Base-by-base conservation (phyloP, 306 rosid species). In the Arachis hypogaea region DNA sequence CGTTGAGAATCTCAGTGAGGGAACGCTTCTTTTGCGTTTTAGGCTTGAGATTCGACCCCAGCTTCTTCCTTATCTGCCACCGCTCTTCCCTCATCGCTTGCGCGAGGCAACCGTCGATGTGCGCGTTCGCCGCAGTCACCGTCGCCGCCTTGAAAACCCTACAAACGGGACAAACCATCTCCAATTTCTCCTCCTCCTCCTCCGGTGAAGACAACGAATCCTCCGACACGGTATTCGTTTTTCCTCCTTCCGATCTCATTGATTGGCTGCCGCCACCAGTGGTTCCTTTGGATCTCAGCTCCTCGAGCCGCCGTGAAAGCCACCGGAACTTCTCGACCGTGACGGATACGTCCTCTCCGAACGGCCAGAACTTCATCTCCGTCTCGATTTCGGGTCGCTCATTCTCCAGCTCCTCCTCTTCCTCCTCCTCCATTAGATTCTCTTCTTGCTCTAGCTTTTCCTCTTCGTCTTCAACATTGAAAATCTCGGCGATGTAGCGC, bases 401-500 rank as follows among this genome's bases (percentile, higher is more conserved):
- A 43, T 43, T 16, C 22, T 9, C 22, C 12, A 5, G 46, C 46
- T 55, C 10, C n/a, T 52, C 33, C 22, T 9, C 22, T 8, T 9
- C 57, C 46, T 55, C 10, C n/a, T 52, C 57, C 46, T 55, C 10
- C n/a, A 41, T 55, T 12, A n/a, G 56, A 50, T 50, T 11, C 54
- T 63, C 64, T 2, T 45, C 59, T 46, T 9, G 65, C 46, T 55
- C 10, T 6, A 41, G 64, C 44, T 63, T 45, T 2, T 30, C 36
- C 0, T 28, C 11, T 3, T 63, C 33, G 28, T 72, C 76, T 49
- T 68, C 59, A 0, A 56, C n/a, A 9, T 75, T 88, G 29, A 87
- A 92, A 63, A 92, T 92, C 79, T 92, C 96, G 0, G 92, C 82
- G 28, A 92, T 86, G 16, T 92, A 89, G 36, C 96, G 84, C 86